A percentile compares a stretch with the other conserved stretches of the same genome.
These are phyloP conservation scores for Penicillium sumatraense DNA, from an alignment of 2,329 filamentous ascomycete species.

Conservation along the genomic window DNA sequence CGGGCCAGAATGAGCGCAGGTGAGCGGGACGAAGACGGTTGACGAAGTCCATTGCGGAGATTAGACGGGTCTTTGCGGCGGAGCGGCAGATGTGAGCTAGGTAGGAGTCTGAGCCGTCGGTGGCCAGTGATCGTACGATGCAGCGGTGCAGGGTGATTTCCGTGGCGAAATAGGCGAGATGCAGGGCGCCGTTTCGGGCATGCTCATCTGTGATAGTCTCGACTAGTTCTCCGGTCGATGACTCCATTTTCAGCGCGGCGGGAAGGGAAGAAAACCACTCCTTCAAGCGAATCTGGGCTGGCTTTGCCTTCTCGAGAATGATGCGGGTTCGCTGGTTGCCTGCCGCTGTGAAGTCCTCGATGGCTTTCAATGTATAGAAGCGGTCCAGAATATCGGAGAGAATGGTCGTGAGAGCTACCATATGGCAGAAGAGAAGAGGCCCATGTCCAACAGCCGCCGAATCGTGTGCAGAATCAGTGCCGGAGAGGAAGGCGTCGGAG, in stretches of 20 bases:
- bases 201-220: constrained; percentile 46
- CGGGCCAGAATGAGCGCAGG: constrained; percentile 82
- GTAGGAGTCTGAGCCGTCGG: constrained; percentile 70
- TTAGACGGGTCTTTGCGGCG: constrained; percentile 89
- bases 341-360: constrained; percentile 47
- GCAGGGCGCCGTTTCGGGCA: constrained; percentile 69
- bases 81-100: constrained; percentile 90
- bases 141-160: constrained; percentile 92
- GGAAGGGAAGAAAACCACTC: constrained; percentile 59
- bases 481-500: constrained; percentile 41
- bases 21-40: constrained; percentile 87
- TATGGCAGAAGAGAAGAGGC: constrained; percentile 54
- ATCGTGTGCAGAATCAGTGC: constrained; percentile 33
- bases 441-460: constrained; percentile 45
- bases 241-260: constrained; percentile 54
- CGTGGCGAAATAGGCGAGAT: constrained; percentile 90
- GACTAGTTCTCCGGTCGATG: constrained; percentile 50
- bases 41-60: constrained; percentile 96
- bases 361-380: constrained; percentile 57
- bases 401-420: constrained; percentile 58
- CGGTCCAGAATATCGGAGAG: constrained; percentile 56
- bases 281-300: constrained; percentile 57
- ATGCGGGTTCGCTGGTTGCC: constrained; percentile 52
- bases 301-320: constrained; percentile 58
- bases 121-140: constrained; percentile 78